Evolutionary conservation across 2,329 filamentous ascomycete species (phyloP).

Genomic region (Leptographium procerum): DNA sequence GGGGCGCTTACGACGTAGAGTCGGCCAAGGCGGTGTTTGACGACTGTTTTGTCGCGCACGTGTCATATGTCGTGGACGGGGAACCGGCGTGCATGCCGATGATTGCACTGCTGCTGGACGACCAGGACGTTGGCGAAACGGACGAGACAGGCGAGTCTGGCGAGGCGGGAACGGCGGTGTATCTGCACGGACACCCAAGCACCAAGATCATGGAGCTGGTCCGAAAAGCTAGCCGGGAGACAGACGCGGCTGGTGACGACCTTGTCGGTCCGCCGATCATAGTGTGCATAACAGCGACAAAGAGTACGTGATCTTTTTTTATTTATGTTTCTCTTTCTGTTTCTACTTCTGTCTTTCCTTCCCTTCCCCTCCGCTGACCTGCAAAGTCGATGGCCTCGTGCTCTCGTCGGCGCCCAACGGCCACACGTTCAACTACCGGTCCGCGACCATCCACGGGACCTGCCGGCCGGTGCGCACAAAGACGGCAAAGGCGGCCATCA

Average conservation of each 20-base stretch:
- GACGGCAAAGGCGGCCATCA: conserved; percentile 2
- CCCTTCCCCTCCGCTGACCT: neutral
- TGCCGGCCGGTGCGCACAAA: conserved; percentile 6
- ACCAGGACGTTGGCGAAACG: neutral
- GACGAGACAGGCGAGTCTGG: neutral
- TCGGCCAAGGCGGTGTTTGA: conserved; percentile 9
- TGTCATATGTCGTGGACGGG: conserved; percentile 10
- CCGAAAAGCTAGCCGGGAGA: conserved; percentile 4
- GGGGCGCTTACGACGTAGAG: conserved; percentile 9
- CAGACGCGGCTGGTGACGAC: neutral
- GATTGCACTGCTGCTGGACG: conserved; percentile 9
- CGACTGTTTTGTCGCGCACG: conserved; percentile 11
- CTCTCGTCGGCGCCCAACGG: conserved; percentile 12
- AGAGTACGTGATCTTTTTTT: neutral
- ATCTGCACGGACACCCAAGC: conserved; percentile 12
- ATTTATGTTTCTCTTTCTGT: neutral
- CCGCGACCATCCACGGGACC: conserved; percentile 11
- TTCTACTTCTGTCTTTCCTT: neutral
- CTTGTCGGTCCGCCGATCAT: conserved; percentile 1
- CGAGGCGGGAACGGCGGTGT: conserved; percentile 1
- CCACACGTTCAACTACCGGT: conserved; percentile 14
- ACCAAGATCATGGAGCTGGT: conserved; percentile 12
- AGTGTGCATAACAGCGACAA: conserved; percentile 11
- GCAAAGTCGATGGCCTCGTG: conserved; percentile 10
- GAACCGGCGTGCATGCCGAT: conserved; percentile 12